Conservation (phyloP, 2,329 filamentous ascomycete species). For the Xylaria sp. region DNA sequence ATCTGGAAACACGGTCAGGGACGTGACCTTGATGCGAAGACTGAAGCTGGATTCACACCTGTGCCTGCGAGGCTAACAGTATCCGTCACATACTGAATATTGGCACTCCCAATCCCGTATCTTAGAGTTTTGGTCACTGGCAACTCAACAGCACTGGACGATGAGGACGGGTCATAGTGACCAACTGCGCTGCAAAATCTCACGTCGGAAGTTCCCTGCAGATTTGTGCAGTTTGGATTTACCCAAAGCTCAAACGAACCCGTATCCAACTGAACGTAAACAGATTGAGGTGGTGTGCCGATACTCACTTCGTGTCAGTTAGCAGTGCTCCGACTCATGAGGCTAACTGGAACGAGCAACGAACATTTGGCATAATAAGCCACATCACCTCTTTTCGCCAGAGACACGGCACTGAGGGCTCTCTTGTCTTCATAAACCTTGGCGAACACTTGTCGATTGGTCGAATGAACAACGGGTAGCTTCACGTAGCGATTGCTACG, state of each 20-base stretch:
- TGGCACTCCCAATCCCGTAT: slow-evolving; percentile 64
- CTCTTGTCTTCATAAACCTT: slow-evolving; percentile 53
- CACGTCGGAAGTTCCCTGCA: slow-evolving; percentile 54
- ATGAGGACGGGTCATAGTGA: slow-evolving; percentile 56
- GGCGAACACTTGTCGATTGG: slow-evolving; percentile 54
- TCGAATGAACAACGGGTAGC: slow-evolving; percentile 58
- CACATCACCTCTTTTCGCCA: slow-evolving; percentile 64
- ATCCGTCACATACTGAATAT: slow-evolving; percentile 63
- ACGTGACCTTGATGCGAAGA: neutral
- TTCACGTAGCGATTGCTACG: slow-evolving; percentile 55
- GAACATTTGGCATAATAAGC: slow-evolving; percentile 64
- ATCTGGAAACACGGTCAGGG: slow-evolving; percentile 39
- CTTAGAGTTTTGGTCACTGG: slow-evolving; percentile 54
- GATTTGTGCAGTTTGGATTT: slow-evolving; percentile 67
- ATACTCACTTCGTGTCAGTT: slow-evolving; percentile 56
- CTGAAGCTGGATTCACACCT: slow-evolving; percentile 35
- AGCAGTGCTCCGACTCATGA: slow-evolving; percentile 13
- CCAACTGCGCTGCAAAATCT: slow-evolving; percentile 60
- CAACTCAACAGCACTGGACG: slow-evolving; percentile 53
- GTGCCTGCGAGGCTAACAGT: slow-evolving; percentile 57
- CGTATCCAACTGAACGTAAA: slow-evolving; percentile 68
- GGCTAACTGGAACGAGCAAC: slow-evolving; percentile 25
- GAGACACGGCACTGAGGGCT: slow-evolving; percentile 54
- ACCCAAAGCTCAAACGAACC: slow-evolving; percentile 71
- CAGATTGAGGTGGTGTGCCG: slow-evolving; percentile 64